Conservation (phyloP, 2,329 filamentous ascomycete species). For the Metarhizium anisopliae region DNA sequence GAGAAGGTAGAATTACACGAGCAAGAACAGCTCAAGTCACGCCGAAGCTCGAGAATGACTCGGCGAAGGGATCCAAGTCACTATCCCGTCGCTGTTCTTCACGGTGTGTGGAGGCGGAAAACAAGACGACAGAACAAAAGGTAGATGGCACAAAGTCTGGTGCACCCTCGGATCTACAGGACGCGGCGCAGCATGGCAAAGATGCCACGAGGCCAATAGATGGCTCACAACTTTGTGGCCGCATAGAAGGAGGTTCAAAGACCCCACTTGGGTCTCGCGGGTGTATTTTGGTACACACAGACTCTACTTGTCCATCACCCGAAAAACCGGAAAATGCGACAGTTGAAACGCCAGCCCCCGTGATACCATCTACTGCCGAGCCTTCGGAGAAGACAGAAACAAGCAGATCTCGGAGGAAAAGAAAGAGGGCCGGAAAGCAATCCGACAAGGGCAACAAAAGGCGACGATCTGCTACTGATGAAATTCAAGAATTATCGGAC, state of each 20-base stretch:
- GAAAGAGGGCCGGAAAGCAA: conserved; percentile 20
- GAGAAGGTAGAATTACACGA: background rate
- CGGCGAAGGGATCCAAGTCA: background rate
- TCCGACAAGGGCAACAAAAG: conserved; percentile 8
- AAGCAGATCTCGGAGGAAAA: conserved; percentile 9
- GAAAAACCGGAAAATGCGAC: conserved; percentile 5
- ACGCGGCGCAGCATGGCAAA: background rate
- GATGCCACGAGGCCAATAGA: background rate
- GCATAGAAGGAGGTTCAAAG: background rate
- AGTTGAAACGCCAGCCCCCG: conserved; percentile 8
- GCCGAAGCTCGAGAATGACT: background rate
- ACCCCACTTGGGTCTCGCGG: background rate
- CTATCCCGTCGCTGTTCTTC: conserved; percentile 1
- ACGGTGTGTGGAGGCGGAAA: background rate
- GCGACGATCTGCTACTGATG: conserved; percentile 15
- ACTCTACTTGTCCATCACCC: conserved; percentile 9
- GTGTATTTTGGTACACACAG: conserved; percentile 15
- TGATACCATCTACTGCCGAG: conserved; percentile 16
- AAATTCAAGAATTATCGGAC: background rate
- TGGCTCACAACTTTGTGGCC: background rate
- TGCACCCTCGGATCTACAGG: background rate
- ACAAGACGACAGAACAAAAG: background rate
- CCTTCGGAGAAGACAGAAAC: background rate
- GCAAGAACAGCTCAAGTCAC: conserved; percentile 1
- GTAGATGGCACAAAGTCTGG: conserved; percentile 6